Evolutionary conservation across 495 filamentous ascomycete species (phyloP).

Genomic region (Penicillium chermesinum): DNA sequence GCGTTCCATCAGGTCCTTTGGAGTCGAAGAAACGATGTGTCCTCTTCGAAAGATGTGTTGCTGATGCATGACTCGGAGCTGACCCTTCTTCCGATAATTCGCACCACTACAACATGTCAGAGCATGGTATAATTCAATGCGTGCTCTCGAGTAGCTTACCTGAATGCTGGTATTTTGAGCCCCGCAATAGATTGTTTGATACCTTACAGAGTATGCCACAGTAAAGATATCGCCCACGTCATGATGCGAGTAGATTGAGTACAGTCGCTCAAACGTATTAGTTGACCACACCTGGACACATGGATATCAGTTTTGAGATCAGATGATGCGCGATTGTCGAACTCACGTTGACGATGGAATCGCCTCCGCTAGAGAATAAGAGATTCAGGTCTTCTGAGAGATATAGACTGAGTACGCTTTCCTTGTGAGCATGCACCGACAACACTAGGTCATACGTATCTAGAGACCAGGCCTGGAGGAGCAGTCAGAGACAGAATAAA

Average conservation of each 20-base stretch:
- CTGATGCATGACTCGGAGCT: conserved; percentile 54
- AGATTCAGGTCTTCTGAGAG: conserved; percentile 67
- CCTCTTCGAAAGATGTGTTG: conserved; percentile 70
- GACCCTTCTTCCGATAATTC: conserved; percentile 51
- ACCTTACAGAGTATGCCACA: conserved; percentile 71
- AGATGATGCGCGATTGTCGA: no score
- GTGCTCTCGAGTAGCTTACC: conserved; percentile 36
- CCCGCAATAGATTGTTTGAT: conserved; percentile 83
- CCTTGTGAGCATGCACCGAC: conserved; percentile 77
- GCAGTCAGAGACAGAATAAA: conserved; percentile 4
- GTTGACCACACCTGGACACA: conserved; percentile 61
- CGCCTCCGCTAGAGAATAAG: conserved; percentile 89
- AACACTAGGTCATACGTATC: conserved; percentile 74
- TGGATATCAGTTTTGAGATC: no score
- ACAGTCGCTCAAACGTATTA: conserved; percentile 59
- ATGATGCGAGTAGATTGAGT: conserved; percentile 87
- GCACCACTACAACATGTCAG: conserved; percentile 49
- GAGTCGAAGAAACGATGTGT: conserved; percentile 96
- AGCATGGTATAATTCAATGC: background rate
- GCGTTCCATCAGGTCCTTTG: conserved; percentile 70
- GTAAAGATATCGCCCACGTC: conserved; percentile 97
- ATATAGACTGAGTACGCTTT: conserved; percentile 81
- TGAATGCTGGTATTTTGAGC: conserved; percentile 94
- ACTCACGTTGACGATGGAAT: conserved; percentile 84
- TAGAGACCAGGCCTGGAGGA: conserved; percentile 68